Base-by-base conservation (phyloP, 768 basidiomycete species). In the Trametopsis cervina region DNA sequence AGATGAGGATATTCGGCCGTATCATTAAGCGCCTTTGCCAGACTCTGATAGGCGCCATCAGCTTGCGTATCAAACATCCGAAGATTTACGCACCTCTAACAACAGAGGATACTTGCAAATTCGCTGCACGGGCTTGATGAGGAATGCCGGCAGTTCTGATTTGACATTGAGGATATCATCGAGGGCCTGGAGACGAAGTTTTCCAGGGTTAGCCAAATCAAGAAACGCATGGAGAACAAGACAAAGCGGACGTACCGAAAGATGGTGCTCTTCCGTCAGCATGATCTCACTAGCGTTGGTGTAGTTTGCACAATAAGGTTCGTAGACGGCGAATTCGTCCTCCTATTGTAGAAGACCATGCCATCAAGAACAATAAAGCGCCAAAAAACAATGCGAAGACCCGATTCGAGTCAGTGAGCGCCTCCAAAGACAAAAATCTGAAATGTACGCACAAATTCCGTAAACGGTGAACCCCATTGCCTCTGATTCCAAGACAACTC, bases 81-180 rank as follows among this genome's bases (percentile, higher is more conserved):
- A 42, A 56, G 44, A 54, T 46, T 42, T 44, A 71, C 84, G 62
- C 61, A 92, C 92, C 64, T 89, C 88, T 58, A 99, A 81, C 20
- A 98, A 78, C 12, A 99, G 75, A 21, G 94, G 94, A 65, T 98
- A 98, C 74, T 98, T 98, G 78, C 95, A 96, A 57, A 98, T 86
- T 53, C 96, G 83, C 66, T 99, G 96, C 42, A 99, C 87, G 5
- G 96, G 96, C 71, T 97, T 97, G 76, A 98, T 98, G 51, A 98
- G 80, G 69, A 98, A 95, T 7, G 91, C 92, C 50, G 90, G 89
- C 25, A 99, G 75, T 61, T 99, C 96, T 61, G 87, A 85, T 64
- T 88, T 88, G 59, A 85, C 84, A 57, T 91, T 89, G 68, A 94
- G 88, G 72, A 90, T 72, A 66, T 83, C 77, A 69, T 87, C 86